Evolutionary conservation across 768 basidiomycete species (phyloP), one percentile per base, ranked within the genome.

Genomic region (Tricholoma terreum): DNA sequence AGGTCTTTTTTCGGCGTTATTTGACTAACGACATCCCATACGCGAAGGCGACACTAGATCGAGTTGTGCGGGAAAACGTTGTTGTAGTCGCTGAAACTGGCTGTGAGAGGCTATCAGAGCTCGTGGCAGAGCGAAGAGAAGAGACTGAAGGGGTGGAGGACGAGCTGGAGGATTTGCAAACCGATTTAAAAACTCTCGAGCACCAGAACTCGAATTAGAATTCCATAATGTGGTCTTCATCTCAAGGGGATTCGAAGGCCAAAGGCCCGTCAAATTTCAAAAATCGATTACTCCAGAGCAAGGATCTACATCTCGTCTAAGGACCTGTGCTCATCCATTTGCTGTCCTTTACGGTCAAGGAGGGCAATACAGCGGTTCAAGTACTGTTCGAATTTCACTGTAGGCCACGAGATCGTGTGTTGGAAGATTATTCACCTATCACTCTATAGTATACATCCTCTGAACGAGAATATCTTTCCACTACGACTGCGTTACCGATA

Each of bases 61-160:
- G 67, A n/a, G 73, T 73, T 1, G 74, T 87, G 63, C 69, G 75
- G 9, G 71, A 82, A n/a, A 81, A 81, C 17, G 83, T 88, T 1
- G 68, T 78, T 2, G 63, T 79, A 15, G 73, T 85, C 3, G 79
- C 86, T n/a, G 72, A 72, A 35, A 76, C 72, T 12, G 82, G 82
- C 1, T 83, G 79, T 59, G 55, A 73, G 21, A 78, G 75, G 6
- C 61, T 89, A 57, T 69, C 72, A 31, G 71, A 76, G 15, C 61
- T 79, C 3, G 65, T 77, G 14, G 63, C 63, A 21, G 73, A 75
- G 59, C 76, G 77, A 17, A 78, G 77, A 56, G 67, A 72, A 21
- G 80, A 84, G 56, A 66, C 84, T 7, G 76, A 66, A 43, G 68
- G 71, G 46, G 61, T 85, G 24, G 70, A 71, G 53, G 75, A 72